Conservation (phyloP, 306 rosid species). For the Elaeagnus macrophylla region DNA sequence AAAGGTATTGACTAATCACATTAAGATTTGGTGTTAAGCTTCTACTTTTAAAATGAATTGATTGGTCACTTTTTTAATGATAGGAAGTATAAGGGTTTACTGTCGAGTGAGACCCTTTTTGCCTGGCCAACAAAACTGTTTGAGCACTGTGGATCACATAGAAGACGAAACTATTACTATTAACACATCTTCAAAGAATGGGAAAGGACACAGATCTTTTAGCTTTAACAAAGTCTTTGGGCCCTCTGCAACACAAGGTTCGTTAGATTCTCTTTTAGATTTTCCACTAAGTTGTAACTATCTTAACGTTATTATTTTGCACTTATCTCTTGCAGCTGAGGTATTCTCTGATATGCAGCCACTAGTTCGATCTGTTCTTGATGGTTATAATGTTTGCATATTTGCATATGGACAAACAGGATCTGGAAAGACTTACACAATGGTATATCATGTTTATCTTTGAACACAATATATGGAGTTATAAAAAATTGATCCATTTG, state of each 20-base stretch:
- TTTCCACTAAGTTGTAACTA: conserved; percentile 4
- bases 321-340: conserved; percentile 45
- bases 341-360: conserved; percentile 89
- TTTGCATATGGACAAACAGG: conserved; percentile 94
- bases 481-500: neutral
- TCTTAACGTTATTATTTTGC: conserved; percentile 2
- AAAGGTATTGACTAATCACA: conserved; percentile 48
- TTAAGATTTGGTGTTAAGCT: conserved; percentile 5
- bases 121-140: conserved; percentile 41
- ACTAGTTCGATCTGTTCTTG: conserved; percentile 77
- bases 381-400: conserved; percentile 83
- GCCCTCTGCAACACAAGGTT: conserved; percentile 83
- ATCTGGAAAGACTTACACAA: conserved; percentile 81
- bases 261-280: conserved; percentile 12
- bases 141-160: conserved; percentile 62
- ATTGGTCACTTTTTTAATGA: conserved; percentile 13
- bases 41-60: conserved; percentile 2
- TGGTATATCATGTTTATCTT: conserved; percentile 42
- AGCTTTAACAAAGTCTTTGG: conserved; percentile 89
- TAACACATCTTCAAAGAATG: conserved; percentile 62
- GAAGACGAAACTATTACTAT: conserved; percentile 78
- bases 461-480: neutral
- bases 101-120: conserved; percentile 95
- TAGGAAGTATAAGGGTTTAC: conserved; percentile 95
- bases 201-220: conserved; percentile 62